These are phyloP conservation scores for Podospora tetraspora DNA, from an alignment of 495 filamentous ascomycete genomes.

Conservation along the genomic window DNA sequence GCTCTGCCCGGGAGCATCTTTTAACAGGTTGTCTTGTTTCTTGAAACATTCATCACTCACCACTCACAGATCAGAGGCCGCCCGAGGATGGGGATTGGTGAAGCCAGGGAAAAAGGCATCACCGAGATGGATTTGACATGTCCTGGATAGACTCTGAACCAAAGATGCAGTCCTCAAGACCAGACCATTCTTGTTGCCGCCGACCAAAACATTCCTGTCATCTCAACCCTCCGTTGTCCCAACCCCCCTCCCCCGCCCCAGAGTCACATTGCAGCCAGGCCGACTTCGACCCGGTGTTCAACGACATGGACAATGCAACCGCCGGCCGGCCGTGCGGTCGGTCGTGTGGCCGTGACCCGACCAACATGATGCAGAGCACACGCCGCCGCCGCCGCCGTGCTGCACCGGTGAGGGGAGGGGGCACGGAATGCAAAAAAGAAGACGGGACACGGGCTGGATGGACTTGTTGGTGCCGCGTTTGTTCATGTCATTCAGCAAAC, in stretches of 20 bases:
- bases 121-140: no score
- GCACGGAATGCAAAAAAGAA: background rate
- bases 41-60: background rate
- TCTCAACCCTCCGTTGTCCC: no score
- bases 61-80: background rate
- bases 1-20: conserved; percentile 1
- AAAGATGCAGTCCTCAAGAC: no score
- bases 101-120: no score
- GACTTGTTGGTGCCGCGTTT: background rate
- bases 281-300: background rate
- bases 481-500: background rate
- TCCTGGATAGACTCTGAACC: no score
- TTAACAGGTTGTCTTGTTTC: background rate
- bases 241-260: background rate
- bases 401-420: background rate
- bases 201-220: no score
- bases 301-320: background rate
- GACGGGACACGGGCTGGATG: background rate
- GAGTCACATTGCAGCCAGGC: background rate
- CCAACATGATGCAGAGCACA: background rate
- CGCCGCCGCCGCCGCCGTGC: background rate
- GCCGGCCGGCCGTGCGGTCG: background rate
- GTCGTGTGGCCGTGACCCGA: background rate
- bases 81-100: background rate
- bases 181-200: no score